Conservation (phyloP, 257 asterid species). For the Przewalskia tangutica region DNA sequence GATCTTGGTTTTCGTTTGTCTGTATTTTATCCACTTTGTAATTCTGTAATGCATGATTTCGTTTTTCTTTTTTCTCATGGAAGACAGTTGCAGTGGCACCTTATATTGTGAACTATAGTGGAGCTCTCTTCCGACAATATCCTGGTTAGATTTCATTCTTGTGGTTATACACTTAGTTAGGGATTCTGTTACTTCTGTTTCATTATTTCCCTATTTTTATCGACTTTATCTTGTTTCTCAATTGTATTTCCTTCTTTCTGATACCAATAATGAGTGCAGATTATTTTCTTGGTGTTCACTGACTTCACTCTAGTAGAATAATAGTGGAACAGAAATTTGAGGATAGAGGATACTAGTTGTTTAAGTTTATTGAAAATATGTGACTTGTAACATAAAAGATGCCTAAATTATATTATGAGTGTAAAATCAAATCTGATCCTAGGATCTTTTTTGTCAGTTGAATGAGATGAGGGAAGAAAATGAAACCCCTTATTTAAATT, state of each 20-base stretch:
- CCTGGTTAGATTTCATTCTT: slow-evolving; percentile 46
- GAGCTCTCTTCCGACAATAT: slow-evolving; percentile 88
- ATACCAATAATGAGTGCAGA: not conserved
- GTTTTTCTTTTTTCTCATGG: slow-evolving; percentile 19
- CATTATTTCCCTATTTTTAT: not conserved
- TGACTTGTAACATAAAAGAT: too few relatives aligned
- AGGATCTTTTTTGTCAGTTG: too few relatives aligned
- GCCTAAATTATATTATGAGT: not conserved
- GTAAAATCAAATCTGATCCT: not conserved
- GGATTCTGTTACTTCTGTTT: not conserved
- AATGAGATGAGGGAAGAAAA: too few relatives aligned
- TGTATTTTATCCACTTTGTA: not conserved
- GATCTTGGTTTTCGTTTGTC: slow-evolving; percentile 4
- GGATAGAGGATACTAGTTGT: not conserved
- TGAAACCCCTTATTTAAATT: too few relatives aligned
- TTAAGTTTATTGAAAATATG: not conserved
- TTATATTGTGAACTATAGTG: slow-evolving; percentile 72
- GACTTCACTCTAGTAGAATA: not conserved
- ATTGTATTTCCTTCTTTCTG: not conserved
- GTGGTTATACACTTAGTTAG: not conserved
- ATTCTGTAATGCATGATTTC: slow-evolving; percentile 17
- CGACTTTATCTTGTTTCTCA: not conserved
- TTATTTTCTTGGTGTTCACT: not conserved
- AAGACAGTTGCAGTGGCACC: slow-evolving; percentile 99
- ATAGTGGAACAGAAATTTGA: not conserved